These are phyloP conservation scores for Quercus lobata DNA, from an alignment of 331 rosid species.

Conservation along the genomic window DNA sequence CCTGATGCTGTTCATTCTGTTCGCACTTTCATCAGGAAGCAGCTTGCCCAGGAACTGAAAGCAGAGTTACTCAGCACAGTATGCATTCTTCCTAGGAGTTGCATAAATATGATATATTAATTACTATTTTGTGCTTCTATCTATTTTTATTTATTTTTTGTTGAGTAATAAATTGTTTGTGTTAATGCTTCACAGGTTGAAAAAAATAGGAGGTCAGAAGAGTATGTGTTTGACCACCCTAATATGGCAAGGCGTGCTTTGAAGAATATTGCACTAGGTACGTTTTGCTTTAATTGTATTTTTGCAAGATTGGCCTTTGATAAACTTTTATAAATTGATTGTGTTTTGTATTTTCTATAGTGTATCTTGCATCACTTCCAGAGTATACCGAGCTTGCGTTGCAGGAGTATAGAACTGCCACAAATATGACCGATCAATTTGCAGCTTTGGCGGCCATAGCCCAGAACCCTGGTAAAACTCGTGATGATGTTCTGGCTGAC, in stretches of 20 bases:
- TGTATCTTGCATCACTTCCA: constrained; percentile 66
- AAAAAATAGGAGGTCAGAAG: constrained; percentile 65
- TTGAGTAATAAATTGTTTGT: background rate
- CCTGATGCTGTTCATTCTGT: constrained; percentile 93
- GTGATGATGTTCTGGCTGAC: constrained; percentile 80
- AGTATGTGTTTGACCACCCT: constrained; percentile 65
- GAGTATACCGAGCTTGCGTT: constrained; percentile 46
- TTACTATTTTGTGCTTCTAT: constrained; percentile 2
- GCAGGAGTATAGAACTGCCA: constrained; percentile 71
- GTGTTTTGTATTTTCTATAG: constrained; percentile 34
- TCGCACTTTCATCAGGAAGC: constrained; percentile 80
- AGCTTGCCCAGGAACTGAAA: constrained; percentile 78
- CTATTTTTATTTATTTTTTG: background rate
- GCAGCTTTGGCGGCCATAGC: constrained; percentile 88
- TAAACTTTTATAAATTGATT: constrained; percentile 13
- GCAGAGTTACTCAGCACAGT: constrained; percentile 67
- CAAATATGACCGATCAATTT: constrained; percentile 98
- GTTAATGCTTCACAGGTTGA: constrained; percentile 50
- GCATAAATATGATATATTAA: background rate
- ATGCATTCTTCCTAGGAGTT: constrained; percentile 27
- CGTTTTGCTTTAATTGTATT: constrained; percentile 15
- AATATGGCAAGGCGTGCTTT: constrained; percentile 91
- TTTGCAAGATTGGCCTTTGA: constrained; percentile 2
- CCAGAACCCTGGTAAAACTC: constrained; percentile 83
- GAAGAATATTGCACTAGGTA: constrained; percentile 88